A percentile compares a stretch with the other conserved stretches of the same genome.
Evolutionary conservation across 1,284 basidiomycete species (phyloP).

Genomic region (Sanghuangporus baumii): DNA sequence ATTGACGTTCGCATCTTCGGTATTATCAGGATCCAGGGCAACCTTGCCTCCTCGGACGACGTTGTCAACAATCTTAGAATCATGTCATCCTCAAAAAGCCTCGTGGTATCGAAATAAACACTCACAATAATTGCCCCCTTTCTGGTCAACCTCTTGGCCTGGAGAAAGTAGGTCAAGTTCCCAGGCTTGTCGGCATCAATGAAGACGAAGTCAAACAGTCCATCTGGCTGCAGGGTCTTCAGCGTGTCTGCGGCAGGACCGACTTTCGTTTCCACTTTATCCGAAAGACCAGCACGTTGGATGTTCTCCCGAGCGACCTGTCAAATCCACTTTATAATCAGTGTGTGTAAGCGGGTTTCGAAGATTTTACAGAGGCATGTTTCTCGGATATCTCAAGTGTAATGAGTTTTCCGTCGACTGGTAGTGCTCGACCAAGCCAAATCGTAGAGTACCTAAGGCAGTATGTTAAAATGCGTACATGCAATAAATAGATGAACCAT

Average conservation of each 20-base stretch:
- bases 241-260: constrained; percentile 25
- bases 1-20: constrained; percentile 31
- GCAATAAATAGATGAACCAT: constrained; percentile 21
- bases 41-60: constrained; percentile 49
- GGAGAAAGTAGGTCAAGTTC: constrained; percentile 24
- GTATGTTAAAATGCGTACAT: not conserved
- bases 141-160: constrained; percentile 25
- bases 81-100: not conserved
- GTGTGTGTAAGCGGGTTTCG: not conserved
- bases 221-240: constrained; percentile 21
- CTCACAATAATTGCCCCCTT: constrained; percentile 24
- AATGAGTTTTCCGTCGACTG: constrained; percentile 45
- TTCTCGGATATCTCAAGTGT: constrained; percentile 45
- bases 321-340: not conserved
- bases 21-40: constrained; percentile 33
- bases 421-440: constrained; percentile 52
- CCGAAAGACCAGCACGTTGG: constrained; percentile 22
- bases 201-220: constrained; percentile 28
- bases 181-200: constrained; percentile 29
- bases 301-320: constrained; percentile 27
- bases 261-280: constrained; percentile 24
- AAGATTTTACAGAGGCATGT: constrained; percentile 39
- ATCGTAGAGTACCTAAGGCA: constrained; percentile 49
- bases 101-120: not conserved
- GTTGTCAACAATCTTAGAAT: constrained; percentile 52